A percentile compares a stretch with the other conserved stretches of the same genome.
Conservation (phyloP, 2,329 filamentous ascomycete genomes). For the Colletotrichum horii region DNA sequence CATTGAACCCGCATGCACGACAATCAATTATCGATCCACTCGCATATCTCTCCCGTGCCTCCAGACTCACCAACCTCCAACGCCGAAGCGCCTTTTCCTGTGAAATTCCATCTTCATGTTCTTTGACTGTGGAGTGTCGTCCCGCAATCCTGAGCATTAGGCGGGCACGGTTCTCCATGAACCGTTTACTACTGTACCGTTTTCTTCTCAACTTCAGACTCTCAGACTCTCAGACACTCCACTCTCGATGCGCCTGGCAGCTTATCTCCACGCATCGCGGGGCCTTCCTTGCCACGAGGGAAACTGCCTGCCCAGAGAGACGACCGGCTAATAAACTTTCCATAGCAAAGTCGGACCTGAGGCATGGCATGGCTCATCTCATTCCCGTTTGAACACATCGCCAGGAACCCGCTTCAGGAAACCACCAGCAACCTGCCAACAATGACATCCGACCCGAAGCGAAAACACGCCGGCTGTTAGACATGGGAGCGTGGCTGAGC, state of each 20-base stretch:
- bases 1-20: neutral
- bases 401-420: neutral
- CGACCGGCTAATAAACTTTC: neutral
- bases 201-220: neutral
- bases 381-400: neutral
- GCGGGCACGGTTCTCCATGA: neutral
- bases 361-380: slow-evolving; percentile 13
- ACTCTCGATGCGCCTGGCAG: neutral
- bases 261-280: neutral
- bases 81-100: neutral
- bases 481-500: slow-evolving; percentile 2
- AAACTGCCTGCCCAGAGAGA: neutral
- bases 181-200: neutral
- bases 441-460: neutral
- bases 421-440: neutral
- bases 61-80: neutral
- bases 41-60: neutral
- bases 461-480: neutral
- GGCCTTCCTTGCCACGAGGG: neutral
- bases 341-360: neutral
- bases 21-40: neutral
- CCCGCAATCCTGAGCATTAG: neutral
- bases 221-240: neutral
- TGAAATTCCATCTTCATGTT: neutral
- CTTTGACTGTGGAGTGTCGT: neutral